Conservation (phyloP, 768 basidiomycete species). For the Russula virescens region DNA sequence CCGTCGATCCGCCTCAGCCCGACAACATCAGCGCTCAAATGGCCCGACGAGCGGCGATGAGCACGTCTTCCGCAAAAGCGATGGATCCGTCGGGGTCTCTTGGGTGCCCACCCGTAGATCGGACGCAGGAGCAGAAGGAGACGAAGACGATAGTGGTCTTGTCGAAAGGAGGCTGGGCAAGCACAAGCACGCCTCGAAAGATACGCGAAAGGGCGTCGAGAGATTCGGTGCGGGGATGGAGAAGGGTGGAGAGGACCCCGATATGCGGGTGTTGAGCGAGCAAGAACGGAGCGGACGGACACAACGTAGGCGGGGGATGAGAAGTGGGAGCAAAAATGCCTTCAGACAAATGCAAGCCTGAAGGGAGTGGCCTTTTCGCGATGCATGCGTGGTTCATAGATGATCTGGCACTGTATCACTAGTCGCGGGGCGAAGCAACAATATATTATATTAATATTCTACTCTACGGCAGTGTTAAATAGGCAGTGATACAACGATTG, state of each 20-base stretch:
- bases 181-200: conserved; percentile 29
- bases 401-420: neutral
- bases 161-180: conserved; percentile 28
- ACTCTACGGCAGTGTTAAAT: neutral
- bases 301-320: conserved; percentile 65
- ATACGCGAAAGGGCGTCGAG: conserved; percentile 58
- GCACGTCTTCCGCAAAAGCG: conserved; percentile 32
- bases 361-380: neutral
- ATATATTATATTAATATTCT: conserved; percentile 9
- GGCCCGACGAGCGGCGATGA: neutral
- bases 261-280: conserved; percentile 44
- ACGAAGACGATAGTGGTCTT: conserved; percentile 29
- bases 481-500: neutral
- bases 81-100: conserved; percentile 77
- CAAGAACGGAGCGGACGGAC: conserved; percentile 74
- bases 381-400: too few species aligned
- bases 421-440: neutral
- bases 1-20: conserved; percentile 39
- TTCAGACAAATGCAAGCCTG: conserved; percentile 38
- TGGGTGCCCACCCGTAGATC: conserved; percentile 54
- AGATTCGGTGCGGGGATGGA: conserved; percentile 87
- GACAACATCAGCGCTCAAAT: conserved; percentile 12
- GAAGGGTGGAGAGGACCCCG: conserved; percentile 54
- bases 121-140: conserved; percentile 25
- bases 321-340: conserved; percentile 89